Evolutionary conservation across 176 grass and related monocot species (phyloP).

Genomic region (Eragrostis nindensis): DNA sequence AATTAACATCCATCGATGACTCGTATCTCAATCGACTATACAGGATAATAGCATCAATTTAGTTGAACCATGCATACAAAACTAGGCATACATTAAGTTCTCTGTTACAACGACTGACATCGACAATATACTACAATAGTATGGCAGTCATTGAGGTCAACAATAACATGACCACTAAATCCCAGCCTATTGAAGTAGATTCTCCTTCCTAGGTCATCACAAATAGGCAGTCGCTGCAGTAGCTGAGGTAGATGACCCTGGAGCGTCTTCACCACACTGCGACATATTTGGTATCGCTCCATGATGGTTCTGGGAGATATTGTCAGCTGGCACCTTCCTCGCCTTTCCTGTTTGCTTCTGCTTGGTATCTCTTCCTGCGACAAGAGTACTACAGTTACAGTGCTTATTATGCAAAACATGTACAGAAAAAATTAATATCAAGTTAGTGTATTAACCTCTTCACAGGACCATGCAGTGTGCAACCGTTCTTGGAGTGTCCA

Average conservation of each 20-base stretch:
- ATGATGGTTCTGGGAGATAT: not conserved
- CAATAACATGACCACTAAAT: not conserved
- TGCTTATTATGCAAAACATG: not conserved
- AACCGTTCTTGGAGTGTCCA: not conserved
- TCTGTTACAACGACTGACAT: not conserved
- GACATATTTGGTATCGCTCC: not conserved
- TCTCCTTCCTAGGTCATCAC: not conserved
- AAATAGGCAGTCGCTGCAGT: not conserved
- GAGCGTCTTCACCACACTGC: not conserved
- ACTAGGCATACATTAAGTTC: not conserved
- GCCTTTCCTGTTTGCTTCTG: not conserved
- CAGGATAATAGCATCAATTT: not conserved
- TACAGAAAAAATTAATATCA: not conserved
- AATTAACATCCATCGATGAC: not conserved
- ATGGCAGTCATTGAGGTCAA: not conserved
- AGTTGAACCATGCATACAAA: not conserved
- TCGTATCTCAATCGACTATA: not conserved
- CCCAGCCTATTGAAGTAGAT: not conserved
- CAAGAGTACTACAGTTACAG: not conserved
- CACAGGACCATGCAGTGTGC: not conserved
- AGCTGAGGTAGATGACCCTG: not conserved
- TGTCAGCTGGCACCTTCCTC: not conserved
- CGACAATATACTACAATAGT: not conserved
- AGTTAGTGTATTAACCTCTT: constrained; percentile 7
- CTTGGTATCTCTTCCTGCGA: constrained; percentile 18